phyloP scores from a whole-genome alignment of 2,329 filamentous ascomycete genomes.

The Biscogniauxia marginata region DNA sequence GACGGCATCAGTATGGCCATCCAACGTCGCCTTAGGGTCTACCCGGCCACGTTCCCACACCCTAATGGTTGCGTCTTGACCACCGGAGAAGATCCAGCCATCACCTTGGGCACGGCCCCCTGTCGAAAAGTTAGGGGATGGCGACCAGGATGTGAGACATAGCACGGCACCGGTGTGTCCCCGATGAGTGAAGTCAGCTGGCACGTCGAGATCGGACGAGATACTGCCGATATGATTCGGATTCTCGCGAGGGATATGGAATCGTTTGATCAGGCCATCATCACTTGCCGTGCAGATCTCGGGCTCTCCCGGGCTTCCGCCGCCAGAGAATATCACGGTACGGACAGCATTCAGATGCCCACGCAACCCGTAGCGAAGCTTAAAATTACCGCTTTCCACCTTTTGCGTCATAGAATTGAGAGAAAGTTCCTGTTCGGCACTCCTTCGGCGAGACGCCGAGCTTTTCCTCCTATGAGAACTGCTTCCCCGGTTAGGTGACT shows the following conservation, averaged over 20 bases:
- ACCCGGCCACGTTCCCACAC: constrained; percentile 95
- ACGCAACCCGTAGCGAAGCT: constrained; percentile 85
- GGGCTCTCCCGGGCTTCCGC: constrained; percentile 90
- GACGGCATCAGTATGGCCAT: constrained; percentile 92
- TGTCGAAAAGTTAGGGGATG: constrained; percentile 83
- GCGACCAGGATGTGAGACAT: constrained; percentile 81
- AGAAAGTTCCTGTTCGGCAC: constrained; percentile 64
- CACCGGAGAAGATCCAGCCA: constrained; percentile 98
- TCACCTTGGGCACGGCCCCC: constrained; percentile 86
- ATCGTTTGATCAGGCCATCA: constrained; percentile 93
- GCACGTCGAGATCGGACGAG: constrained; percentile 82
- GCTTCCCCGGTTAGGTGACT: constrained; percentile 71
- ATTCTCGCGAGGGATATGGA: constrained; percentile 87
- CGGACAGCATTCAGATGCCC: constrained; percentile 93
- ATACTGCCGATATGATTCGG: constrained; percentile 48
- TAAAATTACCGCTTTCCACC: constrained; percentile 76
- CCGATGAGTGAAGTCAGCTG: constrained; percentile 91
- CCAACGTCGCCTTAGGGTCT: constrained; percentile 90
- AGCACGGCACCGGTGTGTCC: constrained; percentile 91
- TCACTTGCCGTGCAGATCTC: constrained; percentile 96
- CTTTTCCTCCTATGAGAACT: constrained; percentile 76
- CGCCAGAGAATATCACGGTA: constrained; percentile 93
- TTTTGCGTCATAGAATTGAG: constrained; percentile 52
- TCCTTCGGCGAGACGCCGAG: constrained; percentile 70
- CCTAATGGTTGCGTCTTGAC: constrained; percentile 86